Evolutionary conservation across 2,329 filamentous ascomycete species (phyloP).

Genomic region (Calonectria hongkongensis): DNA sequence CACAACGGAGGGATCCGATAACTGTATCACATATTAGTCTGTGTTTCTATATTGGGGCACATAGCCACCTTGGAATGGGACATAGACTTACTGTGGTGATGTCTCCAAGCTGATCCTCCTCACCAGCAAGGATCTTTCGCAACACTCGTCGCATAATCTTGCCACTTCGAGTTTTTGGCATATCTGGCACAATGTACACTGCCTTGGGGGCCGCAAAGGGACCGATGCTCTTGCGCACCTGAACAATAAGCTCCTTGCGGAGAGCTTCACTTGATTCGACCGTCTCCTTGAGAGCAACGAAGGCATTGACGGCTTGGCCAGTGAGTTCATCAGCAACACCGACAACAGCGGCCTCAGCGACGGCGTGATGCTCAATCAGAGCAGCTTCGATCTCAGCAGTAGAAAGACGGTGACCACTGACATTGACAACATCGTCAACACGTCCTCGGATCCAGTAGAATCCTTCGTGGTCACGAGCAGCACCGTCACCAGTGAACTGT

Average conservation of each 20-base stretch:
- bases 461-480: conserved; percentile 95
- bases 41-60: neutral
- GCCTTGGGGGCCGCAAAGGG: conserved; percentile 98
- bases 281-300: conserved; percentile 93
- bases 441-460: conserved; percentile 99
- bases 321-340: conserved; percentile 95
- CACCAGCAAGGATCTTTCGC: conserved; percentile 96
- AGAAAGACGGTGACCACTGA: conserved; percentile 95
- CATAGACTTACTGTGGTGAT: conserved; percentile 84
- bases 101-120: conserved; percentile 97
- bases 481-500: conserved; percentile 93
- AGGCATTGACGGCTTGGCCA: conserved; percentile 97
- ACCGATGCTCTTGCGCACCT: conserved; percentile 97
- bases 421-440: conserved; percentile 99
- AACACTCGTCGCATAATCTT: conserved; percentile 99
- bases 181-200: conserved; percentile 91
- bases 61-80: neutral
- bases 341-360: conserved; percentile 96
- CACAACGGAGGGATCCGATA: conserved; percentile 93
- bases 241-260: conserved; percentile 93
- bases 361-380: conserved; percentile 90
- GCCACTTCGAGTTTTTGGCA: conserved; percentile 97
- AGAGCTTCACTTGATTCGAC: conserved; percentile 85
- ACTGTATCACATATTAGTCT: conserved; percentile 66
- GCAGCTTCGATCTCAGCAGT: conserved; percentile 99